Conservation (phyloP, 331 rosid genomes). For the Ulmus americana region DNA sequence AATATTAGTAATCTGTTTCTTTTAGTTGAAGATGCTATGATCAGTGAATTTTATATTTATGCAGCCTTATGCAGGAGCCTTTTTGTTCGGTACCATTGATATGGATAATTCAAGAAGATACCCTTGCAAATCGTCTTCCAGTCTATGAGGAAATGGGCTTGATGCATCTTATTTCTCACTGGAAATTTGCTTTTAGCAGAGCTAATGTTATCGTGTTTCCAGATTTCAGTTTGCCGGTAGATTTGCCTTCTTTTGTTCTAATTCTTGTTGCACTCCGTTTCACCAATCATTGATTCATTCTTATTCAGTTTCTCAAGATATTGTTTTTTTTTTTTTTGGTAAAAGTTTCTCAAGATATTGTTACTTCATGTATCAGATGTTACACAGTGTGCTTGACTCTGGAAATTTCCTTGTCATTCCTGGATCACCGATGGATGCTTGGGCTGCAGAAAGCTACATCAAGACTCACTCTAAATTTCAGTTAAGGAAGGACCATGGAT, state of each 20-base stretch:
- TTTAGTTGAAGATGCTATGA: constrained; percentile 35
- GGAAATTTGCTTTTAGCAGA: constrained; percentile 76
- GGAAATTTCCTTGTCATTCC: constrained; percentile 93
- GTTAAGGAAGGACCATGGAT: constrained; percentile 48
- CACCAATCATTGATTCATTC: constrained; percentile 15
- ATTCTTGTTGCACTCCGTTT: constrained; percentile 1
- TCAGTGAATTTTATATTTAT: constrained; percentile 60
- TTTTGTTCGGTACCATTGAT: constrained; percentile 87
- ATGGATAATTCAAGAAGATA: constrained; percentile 92
- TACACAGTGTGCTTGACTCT: constrained; percentile 73
- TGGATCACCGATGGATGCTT: constrained; percentile 84
- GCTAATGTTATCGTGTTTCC: constrained; percentile 79
- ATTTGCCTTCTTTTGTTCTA: constrained; percentile 18
- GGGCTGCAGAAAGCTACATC: constrained; percentile 66
- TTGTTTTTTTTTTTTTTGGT: no score
- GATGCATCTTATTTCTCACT: constrained; percentile 68
- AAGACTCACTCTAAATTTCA: constrained; percentile 58
- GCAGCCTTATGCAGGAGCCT: constrained; percentile 99
- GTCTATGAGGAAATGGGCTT: constrained; percentile 58
- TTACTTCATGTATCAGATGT: constrained; percentile 61
- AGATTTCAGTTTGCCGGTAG: constrained; percentile 87
- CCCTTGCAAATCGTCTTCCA: constrained; percentile 69
- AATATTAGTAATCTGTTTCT: constrained; percentile 1
- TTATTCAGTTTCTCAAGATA: constrained; percentile 25
- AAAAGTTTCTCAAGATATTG: constrained; percentile 26